Base-by-base conservation (phyloP, 2,329 filamentous ascomycete genomes). In the Colletotrichum musicola region DNA sequence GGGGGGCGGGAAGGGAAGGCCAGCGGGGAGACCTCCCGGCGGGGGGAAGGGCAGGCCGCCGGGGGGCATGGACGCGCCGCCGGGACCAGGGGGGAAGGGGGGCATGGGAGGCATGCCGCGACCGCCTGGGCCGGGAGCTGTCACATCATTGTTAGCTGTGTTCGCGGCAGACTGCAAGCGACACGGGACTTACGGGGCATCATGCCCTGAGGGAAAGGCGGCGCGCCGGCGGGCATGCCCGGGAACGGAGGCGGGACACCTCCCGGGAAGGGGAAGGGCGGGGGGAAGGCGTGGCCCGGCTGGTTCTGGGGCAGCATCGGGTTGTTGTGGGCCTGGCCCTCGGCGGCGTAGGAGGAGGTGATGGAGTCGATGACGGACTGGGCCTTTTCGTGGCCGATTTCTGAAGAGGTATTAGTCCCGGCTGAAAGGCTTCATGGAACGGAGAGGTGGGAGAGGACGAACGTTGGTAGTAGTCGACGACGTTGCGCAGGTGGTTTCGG, bases 331-430 rank as follows among this genome's bases (percentile, higher is more conserved):
- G 92, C 90, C 80, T 98, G 94, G 75, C 96, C 96, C 83, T 97
- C 96, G 74, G 94, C 94, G 72, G 93, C 93, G 83, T 99, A 98
- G 46, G 95, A 97, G 50, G 91, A 93, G 49, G 96, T 98, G 81
- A 99, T 99, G 75, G 92, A 95, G 84, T 99, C 96, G 79, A 99
- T 99, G 75, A 99, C 96, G 57, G 93, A 96, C 82, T 99, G 96
- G 68, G 96, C 95, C 84, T 98, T 97, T 83, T 98, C 96, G 81
- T 98, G 95, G 55, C 95, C 96, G 80, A 99, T 98, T 84, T 98
- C 93, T 95, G 77, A 7, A 38, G n/a, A 27, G 27, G 22, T 54
- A 67, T 70, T 62, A 62, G 72, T 61, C 62, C 22, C 50, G 42
- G 54, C 4, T 22, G 46, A 3, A 49, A 7, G 4, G 6, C 20